phyloP scores from a whole-genome alignment of 2,329 filamentous ascomycete species.

The Penicillium sp. region DNA sequence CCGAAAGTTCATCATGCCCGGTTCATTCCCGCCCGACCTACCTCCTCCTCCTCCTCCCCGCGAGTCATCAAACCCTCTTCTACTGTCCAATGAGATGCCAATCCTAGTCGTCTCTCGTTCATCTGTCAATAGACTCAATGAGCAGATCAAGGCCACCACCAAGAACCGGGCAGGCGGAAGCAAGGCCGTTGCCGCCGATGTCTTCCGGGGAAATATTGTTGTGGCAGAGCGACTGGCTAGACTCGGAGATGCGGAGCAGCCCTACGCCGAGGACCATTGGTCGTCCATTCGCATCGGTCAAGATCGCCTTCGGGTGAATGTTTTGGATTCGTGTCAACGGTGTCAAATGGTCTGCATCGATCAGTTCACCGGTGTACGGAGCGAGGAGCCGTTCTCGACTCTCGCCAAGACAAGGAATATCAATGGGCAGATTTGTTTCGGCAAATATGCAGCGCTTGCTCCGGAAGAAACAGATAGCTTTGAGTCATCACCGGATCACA shows the following conservation, averaged over 20 bases:
- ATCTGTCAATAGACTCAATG: constrained; percentile 77
- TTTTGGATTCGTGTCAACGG: constrained; percentile 80
- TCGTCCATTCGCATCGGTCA: constrained; percentile 64
- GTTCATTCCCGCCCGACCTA: constrained; percentile 53
- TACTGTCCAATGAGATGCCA: constrained; percentile 90
- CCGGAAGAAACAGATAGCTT: constrained; percentile 23
- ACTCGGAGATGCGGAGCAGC: constrained; percentile 49
- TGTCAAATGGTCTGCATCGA: constrained; percentile 98
- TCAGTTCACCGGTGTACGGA: constrained; percentile 74
- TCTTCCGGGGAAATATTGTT: constrained; percentile 89
- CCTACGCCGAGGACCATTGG: constrained; percentile 85
- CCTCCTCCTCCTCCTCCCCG: constrained; percentile 52
- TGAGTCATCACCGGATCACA: constrained; percentile 18
- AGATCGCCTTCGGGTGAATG: constrained; percentile 45
- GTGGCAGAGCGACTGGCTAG: constrained; percentile 57
- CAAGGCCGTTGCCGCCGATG: constrained; percentile 67
- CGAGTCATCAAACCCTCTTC: constrained; percentile 57
- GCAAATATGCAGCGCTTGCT: constrained; percentile 65
- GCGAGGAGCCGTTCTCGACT: constrained; percentile 84
- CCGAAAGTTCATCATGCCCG: constrained; percentile 47
- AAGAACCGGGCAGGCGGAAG: constrained; percentile 50
- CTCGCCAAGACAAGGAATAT: constrained; percentile 82
- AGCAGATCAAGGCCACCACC: constrained; percentile 61
- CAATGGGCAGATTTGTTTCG: constrained; percentile 85
- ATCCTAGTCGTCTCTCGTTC: constrained; percentile 81